A percentile compares a stretch with the other conserved stretches of the same genome.
These are phyloP conservation scores for Auriculariales sp. DNA, from an alignment of 768 basidiomycete species.

Conservation along the genomic window DNA sequence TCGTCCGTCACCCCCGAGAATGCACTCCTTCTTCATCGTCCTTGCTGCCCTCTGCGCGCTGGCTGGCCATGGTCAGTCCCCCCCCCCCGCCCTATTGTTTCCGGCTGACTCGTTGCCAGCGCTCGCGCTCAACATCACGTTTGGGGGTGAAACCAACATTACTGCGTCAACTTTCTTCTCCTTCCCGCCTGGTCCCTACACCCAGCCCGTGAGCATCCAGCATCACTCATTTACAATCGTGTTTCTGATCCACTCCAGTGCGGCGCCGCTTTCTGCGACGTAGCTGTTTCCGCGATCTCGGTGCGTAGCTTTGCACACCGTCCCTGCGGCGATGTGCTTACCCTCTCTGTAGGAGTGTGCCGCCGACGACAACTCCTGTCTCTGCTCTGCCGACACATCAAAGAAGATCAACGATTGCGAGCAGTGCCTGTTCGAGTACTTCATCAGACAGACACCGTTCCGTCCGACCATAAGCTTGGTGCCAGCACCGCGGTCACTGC, in stretches of 20 bases:
- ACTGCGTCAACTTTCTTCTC: conserved; percentile 29
- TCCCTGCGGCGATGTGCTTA: neutral
- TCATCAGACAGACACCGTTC: conserved; percentile 35
- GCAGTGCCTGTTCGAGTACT: conserved; percentile 47
- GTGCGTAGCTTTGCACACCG: neutral
- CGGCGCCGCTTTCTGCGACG: conserved; percentile 15
- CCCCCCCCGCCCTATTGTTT: neutral
- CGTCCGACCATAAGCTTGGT: conserved; percentile 40
- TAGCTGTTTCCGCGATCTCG: conserved; percentile 9
- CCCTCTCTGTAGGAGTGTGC: conserved; percentile 26
- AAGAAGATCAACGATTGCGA: conserved; percentile 36
- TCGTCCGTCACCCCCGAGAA: conserved; percentile 11
- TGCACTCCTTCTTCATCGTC: conserved; percentile 11
- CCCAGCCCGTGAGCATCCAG: conserved; percentile 14
- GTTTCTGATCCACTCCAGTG: conserved; percentile 18
- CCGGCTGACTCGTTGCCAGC: conserved; percentile 13
- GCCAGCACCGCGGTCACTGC: conserved; percentile 42
- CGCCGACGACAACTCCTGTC: conserved; percentile 30
- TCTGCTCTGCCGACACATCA: conserved; percentile 34
- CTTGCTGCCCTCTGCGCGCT: conserved; percentile 26
- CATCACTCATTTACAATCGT: neutral
- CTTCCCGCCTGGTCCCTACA: conserved; percentile 19
- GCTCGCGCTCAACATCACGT: conserved; percentile 33
- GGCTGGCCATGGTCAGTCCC: conserved; percentile 42
- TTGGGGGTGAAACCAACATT: conserved; percentile 25